A percentile compares a stretch with the other conserved stretches of the same genome.
Conservation (phyloP, 805 yeast species). For the Alloascoidea africana region DNA sequence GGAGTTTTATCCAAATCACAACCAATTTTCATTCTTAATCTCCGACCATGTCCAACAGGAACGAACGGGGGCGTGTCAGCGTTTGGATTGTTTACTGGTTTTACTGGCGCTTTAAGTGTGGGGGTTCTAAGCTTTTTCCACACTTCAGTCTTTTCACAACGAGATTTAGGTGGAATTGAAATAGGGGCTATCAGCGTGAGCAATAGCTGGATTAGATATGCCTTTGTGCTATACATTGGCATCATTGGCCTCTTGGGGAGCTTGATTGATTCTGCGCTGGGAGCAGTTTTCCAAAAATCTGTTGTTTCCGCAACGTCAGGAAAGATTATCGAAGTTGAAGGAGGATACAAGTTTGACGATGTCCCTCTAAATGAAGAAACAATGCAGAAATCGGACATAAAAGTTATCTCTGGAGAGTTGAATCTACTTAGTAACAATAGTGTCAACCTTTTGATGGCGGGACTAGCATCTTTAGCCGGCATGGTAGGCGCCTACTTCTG, state of each 20-base stretch:
- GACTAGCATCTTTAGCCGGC: not conserved
- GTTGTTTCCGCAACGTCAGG: slow-evolving; percentile 17
- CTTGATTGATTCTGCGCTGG: slow-evolving; percentile 25
- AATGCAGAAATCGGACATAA: too few species aligned
- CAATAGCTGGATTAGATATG: not conserved
- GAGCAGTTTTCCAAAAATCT: slow-evolving; percentile 24
- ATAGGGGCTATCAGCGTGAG: too few species aligned
- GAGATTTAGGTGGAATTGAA: not conserved
- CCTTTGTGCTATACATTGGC: slow-evolving; percentile 16
- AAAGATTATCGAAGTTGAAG: slow-evolving; percentile 20
- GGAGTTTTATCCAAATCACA: slow-evolving; percentile 23
- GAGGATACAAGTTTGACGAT: slow-evolving; percentile 10
- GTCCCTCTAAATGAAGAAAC: not conserved
- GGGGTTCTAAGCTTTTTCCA: slow-evolving; percentile 16
- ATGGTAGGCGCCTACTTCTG: not conserved
- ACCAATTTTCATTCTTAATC: slow-evolving; percentile 25
- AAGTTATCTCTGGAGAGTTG: not conserved
- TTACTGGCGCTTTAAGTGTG: slow-evolving; percentile 20
- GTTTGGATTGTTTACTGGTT: slow-evolving; percentile 21
- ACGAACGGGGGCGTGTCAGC: slow-evolving; percentile 30
- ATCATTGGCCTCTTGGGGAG: slow-evolving; percentile 22
- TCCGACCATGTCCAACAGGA: slow-evolving; percentile 26
- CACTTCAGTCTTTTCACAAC: slow-evolving; percentile 9
- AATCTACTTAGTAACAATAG: not conserved
- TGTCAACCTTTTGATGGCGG: not conserved